Percentiles rank a stretch among this genome's conserved stretches.
These are phyloP conservation scores for Pseudogymnoascus verrucosus DNA, from an alignment of 2,329 filamentous ascomycete species.

Conservation along the genomic window DNA sequence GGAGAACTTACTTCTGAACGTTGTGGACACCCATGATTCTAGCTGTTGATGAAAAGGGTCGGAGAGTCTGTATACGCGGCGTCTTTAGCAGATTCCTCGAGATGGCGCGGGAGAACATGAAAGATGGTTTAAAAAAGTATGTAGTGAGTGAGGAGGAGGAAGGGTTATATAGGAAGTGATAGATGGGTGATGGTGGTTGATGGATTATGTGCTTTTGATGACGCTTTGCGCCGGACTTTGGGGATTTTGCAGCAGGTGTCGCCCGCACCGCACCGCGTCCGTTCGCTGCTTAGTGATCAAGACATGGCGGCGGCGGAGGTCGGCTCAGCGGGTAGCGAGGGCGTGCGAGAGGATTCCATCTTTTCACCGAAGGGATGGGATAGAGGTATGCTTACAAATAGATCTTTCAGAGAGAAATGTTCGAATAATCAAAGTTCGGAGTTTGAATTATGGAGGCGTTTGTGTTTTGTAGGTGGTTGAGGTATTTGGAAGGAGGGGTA, in stretches of 20 bases:
- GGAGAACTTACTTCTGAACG: slow-evolving; percentile 30
- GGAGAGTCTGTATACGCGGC: slow-evolving; percentile 8
- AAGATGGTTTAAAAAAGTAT: neutral
- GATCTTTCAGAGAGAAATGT: neutral
- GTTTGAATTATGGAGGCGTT: neutral
- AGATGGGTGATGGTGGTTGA: neutral
- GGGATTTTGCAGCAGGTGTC: neutral
- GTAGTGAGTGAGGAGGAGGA: neutral
- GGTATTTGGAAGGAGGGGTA: slow-evolving; percentile 5
- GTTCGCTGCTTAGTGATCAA: slow-evolving; percentile 2
- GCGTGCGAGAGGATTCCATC: neutral
- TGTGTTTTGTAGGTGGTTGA: neutral
- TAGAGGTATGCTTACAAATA: neutral
- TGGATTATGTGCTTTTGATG: neutral
- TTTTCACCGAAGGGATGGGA: neutral
- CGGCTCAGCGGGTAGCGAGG: neutral
- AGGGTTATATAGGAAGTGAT: neutral
- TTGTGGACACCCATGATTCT: slow-evolving; percentile 40
- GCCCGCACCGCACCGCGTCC: neutral
- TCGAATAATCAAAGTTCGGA: neutral
- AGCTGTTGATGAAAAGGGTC: slow-evolving; percentile 31
- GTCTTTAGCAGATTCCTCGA: slow-evolving; percentile 2
- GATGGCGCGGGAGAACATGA: slow-evolving; percentile 7
- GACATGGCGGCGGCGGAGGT: neutral
- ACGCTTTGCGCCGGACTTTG: neutral